These are phyloP conservation scores for Fusarium subtropicale DNA, from an alignment of 2,329 filamentous ascomycete species.

Conservation along the genomic window DNA sequence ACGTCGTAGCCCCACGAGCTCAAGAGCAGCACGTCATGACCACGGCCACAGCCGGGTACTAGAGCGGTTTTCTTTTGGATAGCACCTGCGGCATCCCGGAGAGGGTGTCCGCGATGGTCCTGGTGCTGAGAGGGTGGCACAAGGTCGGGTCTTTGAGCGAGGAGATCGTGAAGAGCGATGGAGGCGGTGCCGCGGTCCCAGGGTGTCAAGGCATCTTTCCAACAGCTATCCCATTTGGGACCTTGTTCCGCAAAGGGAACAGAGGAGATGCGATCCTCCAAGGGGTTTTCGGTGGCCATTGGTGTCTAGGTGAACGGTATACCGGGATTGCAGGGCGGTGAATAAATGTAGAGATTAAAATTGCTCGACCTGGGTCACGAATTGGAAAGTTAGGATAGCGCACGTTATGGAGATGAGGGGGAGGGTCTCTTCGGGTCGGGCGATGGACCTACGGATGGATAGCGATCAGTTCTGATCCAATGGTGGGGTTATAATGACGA, in stretches of 20 bases:
- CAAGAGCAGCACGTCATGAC: slow-evolving; percentile 83
- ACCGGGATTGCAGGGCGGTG: not conserved
- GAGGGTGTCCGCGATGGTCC: slow-evolving; percentile 48
- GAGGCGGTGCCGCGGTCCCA: slow-evolving; percentile 68
- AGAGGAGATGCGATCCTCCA: slow-evolving; percentile 52
- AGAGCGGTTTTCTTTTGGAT: slow-evolving; percentile 62
- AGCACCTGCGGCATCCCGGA: slow-evolving; percentile 41
- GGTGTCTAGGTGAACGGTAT: slow-evolving; percentile 20
- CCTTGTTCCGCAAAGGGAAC: slow-evolving; percentile 52
- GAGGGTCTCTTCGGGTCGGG: slow-evolving; percentile 32
- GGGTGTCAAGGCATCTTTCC: slow-evolving; percentile 59
- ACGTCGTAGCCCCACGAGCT: slow-evolving; percentile 81
- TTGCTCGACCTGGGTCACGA: slow-evolving; percentile 6
- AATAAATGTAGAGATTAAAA: not conserved
- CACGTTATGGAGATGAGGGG: slow-evolving; percentile 31
- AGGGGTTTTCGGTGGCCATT: slow-evolving; percentile 41
- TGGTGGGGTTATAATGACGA: slow-evolving; percentile 41
- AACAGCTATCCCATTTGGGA: slow-evolving; percentile 61
- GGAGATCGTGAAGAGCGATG: slow-evolving; percentile 64
- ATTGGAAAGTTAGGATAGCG: slow-evolving; percentile 23
- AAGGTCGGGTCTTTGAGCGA: slow-evolving; percentile 59
- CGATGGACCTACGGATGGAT: slow-evolving; percentile 36
- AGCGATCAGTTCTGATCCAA: slow-evolving; percentile 27
- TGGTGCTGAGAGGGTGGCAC: slow-evolving; percentile 53
- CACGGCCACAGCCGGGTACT: slow-evolving; percentile 84